These are phyloP conservation scores for Alternaria brassicicola DNA, from an alignment of 2,329 filamentous ascomycete genomes.

Conservation along the genomic window DNA sequence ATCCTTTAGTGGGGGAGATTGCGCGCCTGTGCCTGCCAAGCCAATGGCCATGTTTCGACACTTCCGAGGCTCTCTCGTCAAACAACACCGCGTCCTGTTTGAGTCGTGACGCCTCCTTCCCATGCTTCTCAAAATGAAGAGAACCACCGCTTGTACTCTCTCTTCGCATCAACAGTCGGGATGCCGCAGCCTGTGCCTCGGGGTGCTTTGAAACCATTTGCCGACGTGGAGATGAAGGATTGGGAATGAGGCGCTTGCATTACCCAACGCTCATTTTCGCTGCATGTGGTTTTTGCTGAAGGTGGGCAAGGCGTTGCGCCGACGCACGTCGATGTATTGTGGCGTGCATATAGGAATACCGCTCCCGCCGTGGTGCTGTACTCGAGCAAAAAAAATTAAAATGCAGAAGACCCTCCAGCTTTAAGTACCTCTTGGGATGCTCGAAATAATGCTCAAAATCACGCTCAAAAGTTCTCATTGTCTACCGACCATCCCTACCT, in stretches of 20 bases:
- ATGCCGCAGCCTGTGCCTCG: background rate
- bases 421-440: background rate
- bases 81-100: background rate
- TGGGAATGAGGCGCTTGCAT: background rate
- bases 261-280: background rate
- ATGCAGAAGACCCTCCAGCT: background rate
- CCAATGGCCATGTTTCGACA: slow-evolving; percentile 16
- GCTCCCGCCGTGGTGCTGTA: background rate
- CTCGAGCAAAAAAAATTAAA: too few species aligned
- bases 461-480: slow-evolving; percentile 2
- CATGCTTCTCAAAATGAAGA: background rate
- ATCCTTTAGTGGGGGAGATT: slow-evolving; percentile 23
- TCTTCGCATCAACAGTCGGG: background rate
- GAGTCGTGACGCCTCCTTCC: background rate
- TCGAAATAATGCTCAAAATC: background rate
- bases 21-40: slow-evolving; percentile 18
- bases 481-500: background rate
- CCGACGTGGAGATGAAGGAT: background rate
- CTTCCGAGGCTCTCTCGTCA: slow-evolving; percentile 1
- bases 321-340: background rate
- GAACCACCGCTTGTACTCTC: slow-evolving; percentile 3
- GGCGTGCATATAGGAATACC: background rate
- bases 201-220: background rate
- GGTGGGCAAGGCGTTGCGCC: background rate
- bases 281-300: background rate